Evolutionary conservation across 768 basidiomycete species (phyloP).

Genomic region (Trametopsis cervina): DNA sequence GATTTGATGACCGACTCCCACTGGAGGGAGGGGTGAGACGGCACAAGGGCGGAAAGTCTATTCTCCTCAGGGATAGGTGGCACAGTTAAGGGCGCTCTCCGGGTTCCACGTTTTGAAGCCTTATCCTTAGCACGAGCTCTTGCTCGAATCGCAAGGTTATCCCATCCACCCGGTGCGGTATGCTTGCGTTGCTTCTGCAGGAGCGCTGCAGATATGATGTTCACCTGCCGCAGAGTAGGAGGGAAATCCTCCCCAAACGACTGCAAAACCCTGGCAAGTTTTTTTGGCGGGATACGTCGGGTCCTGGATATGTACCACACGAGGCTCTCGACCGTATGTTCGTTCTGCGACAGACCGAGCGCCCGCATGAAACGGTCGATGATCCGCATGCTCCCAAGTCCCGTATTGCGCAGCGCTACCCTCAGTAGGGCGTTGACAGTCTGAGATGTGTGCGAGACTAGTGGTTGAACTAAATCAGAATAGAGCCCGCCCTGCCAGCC

Average conservation of each 20-base stretch:
- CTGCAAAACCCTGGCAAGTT: conserved; percentile 42
- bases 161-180: conserved; percentile 40
- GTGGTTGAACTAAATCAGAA: conserved; percentile 10
- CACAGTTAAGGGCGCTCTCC: background rate
- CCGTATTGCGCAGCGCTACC: conserved; percentile 40
- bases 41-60: background rate
- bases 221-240: conserved; percentile 51
- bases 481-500: conserved; percentile 8
- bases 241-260: conserved; percentile 33
- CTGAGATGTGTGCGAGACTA: conserved; percentile 24
- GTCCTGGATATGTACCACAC: conserved; percentile 41
- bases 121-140: background rate
- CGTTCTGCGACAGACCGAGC: conserved; percentile 43
- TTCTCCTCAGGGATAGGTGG: background rate
- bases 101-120: background rate
- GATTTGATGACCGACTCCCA: conserved; percentile 35
- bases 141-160: conserved; percentile 14
- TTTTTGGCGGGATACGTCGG: conserved; percentile 36
- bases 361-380: conserved; percentile 52
- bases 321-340: conserved; percentile 48
- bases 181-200: conserved; percentile 43
- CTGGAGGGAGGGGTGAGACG: background rate
- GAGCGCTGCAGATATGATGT: conserved; percentile 45
- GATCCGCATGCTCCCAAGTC: conserved; percentile 38
- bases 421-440: conserved; percentile 59